A percentile compares a stretch with the other conserved stretches of the same genome.
These are phyloP conservation scores for Hansfordia pulvinata DNA, from an alignment of 2,329 filamentous ascomycete species.

Conservation along the genomic window DNA sequence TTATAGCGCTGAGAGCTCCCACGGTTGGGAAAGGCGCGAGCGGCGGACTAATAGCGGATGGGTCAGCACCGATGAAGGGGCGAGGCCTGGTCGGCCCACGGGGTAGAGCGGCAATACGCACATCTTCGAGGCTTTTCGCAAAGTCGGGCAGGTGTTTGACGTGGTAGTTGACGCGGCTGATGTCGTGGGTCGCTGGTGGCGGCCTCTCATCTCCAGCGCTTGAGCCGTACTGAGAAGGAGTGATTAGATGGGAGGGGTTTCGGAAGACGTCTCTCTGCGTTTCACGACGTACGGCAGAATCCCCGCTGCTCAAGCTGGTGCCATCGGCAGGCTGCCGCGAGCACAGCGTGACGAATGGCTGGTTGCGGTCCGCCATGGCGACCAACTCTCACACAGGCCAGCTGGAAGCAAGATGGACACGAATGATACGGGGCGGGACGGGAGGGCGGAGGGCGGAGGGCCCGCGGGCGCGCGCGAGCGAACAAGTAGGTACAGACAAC, in stretches of 20 bases:
- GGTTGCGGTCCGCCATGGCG: too few relatives aligned
- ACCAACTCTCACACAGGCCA: too few relatives aligned
- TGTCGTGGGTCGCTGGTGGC: constrained; percentile 37
- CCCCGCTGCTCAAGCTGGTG: constrained; percentile 30
- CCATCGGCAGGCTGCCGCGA: constrained; percentile 31
- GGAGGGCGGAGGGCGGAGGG: too few relatives aligned
- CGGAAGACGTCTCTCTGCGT: constrained; percentile 10
- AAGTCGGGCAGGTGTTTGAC: constrained; percentile 42
- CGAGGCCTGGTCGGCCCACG: background rate
- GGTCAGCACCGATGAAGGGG: constrained; percentile 3
- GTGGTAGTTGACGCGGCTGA: constrained; percentile 42
- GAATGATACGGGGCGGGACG: too few relatives aligned
- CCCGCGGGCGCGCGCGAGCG: too few relatives aligned
- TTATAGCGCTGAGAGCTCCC: constrained; percentile 39
- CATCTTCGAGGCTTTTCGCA: constrained; percentile 39
- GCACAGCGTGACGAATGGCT: constrained; percentile 39
- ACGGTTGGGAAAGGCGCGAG: constrained; percentile 41
- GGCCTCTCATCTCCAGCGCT: constrained; percentile 22
- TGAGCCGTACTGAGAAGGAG: constrained; percentile 29
- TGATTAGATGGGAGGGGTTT: constrained; percentile 13
- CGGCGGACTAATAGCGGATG: constrained; percentile 28
- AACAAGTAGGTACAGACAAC: too few relatives aligned
- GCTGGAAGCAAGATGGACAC: too few relatives aligned
- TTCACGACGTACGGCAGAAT: constrained; percentile 30
- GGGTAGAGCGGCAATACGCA: constrained; percentile 16